Evolutionary conservation across 208 protist genomes (phyloP).

Genomic region (Angomonas deanei): DNA sequence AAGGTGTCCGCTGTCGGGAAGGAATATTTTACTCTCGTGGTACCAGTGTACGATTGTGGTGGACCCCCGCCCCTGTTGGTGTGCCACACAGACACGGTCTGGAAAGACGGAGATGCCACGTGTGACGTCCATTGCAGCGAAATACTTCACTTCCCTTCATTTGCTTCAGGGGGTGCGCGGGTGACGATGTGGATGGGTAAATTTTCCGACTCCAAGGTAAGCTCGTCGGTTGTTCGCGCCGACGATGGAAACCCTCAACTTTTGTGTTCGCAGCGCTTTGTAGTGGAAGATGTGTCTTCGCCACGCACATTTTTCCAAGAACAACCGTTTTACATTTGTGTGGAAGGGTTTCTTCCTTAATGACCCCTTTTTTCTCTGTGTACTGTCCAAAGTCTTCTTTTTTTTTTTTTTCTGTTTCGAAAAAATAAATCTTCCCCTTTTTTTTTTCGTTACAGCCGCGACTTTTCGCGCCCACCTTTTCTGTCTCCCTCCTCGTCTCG

Average conservation of each 20-base stretch:
- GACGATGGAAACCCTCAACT: constrained; percentile 36
- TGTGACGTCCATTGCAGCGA: constrained; percentile 35
- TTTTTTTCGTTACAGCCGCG: too few species aligned
- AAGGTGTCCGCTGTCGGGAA: constrained; percentile 27
- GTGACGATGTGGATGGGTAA: constrained; percentile 55
- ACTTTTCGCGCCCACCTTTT: too few species aligned
- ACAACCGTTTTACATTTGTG: constrained; percentile 37
- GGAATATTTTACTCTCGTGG: constrained; percentile 34
- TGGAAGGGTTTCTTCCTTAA: constrained; percentile 27
- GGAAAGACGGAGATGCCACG: constrained; percentile 24
- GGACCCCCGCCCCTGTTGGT: constrained; percentile 42
- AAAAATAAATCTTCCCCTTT: too few species aligned
- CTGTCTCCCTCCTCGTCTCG: too few species aligned
- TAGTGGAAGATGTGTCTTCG: background rate
- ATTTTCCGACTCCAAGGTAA: constrained; percentile 21
- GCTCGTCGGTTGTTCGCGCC: constrained; percentile 20
- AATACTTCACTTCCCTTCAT: constrained; percentile 40
- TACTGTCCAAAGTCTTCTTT: too few species aligned
- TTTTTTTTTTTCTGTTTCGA: too few species aligned
- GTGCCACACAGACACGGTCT: constrained; percentile 26
- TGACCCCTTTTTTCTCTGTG: too few species aligned
- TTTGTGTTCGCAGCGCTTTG: constrained; percentile 33
- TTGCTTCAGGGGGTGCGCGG: constrained; percentile 29
- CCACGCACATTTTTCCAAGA: constrained; percentile 17
- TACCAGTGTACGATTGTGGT: constrained; percentile 31